Evolutionary conservation across 805 yeast genomes (phyloP), one percentile per base, ranked within the genome.

Genomic region (Metschnikowia sp.): DNA sequence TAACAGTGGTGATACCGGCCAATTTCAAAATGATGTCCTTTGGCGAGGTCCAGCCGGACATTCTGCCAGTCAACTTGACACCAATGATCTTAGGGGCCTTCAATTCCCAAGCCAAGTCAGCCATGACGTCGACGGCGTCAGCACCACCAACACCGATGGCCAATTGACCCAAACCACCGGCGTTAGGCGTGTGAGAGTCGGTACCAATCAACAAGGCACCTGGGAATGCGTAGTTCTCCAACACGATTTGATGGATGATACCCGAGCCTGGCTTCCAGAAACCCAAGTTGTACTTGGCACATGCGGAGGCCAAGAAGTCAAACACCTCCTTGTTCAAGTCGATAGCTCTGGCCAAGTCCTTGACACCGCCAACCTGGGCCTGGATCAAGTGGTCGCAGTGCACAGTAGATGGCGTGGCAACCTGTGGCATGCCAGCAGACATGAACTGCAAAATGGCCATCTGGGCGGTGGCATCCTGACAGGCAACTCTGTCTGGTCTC

Each of bases 91-190:
- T 89, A 64, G 98, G 98, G 51, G 97, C 97, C 79, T 91, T 91
- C 66, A 91, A 82, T 76, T 91, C 98, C 98, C 98, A 91, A 48
- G 98, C 86, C 57, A 89, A 79, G 64, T 86, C 86, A 52, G 97
- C 88, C 84, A 91, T 82, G 52, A 89, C 97, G 69, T 91, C 98
- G 59, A 91, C 98, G 54, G 97, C 97, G 71, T 91, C 98, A 58
- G 98, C 98, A 81, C 98, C 98, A 79, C 97, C 98, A 59, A 92
- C 97, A 81, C 97, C 98, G 60, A 91, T 91, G 58, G 97, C 97
- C 64, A 91, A 82, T 75, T 88, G 95, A 76, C 97, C 97, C 64
- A 91, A 80, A 75, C 97, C 97, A 79, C 97, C 97, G 50, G 97
- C 97, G 71, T 91, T 91, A 52, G 97, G 97, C 60, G 97, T 91